A percentile compares a stretch with the other conserved stretches of the same genome.
phyloP scores from a whole-genome alignment of 2,329 filamentous ascomycete species.

The Clarireedia hainanense region DNA sequence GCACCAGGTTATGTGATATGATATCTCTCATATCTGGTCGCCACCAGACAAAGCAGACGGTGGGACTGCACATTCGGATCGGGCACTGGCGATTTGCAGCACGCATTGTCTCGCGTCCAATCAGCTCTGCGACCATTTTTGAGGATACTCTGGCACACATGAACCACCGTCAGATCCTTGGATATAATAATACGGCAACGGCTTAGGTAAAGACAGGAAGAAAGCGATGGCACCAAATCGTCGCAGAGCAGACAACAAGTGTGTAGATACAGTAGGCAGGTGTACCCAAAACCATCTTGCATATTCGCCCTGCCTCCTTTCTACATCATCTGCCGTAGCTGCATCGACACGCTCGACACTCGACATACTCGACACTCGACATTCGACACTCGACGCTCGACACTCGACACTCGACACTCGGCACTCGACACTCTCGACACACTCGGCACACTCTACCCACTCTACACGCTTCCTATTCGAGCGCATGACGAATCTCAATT shows the following conservation, averaged over 20 bases:
- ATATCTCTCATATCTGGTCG: too few species aligned
- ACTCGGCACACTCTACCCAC: too few species aligned
- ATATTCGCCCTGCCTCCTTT: background rate
- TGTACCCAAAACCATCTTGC: background rate
- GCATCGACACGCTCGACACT: too few species aligned
- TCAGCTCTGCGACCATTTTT: background rate
- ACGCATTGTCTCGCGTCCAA: background rate
- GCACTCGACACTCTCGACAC: too few species aligned
- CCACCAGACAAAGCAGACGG: too few species aligned
- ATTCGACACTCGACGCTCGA: too few species aligned
- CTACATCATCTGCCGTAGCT: conserved; percentile 2
- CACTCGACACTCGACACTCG: too few species aligned
- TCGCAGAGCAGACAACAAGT: too few species aligned
- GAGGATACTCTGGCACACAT: background rate
- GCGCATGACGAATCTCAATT: background rate
- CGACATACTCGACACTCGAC: too few species aligned
- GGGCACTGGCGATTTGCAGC: background rate
- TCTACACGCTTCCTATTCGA: background rate
- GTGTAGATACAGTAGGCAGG: too few species aligned
- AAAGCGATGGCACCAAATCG: too few species aligned
- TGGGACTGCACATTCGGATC: background rate
- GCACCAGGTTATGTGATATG: too few species aligned
- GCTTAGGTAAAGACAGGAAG: background rate
- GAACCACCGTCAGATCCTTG: background rate
- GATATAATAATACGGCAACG: background rate